Percentiles rank a stretch among this genome's conserved stretches.
Conservation (phyloP, 163 green algal species). For the Prototheca cutis region DNA sequence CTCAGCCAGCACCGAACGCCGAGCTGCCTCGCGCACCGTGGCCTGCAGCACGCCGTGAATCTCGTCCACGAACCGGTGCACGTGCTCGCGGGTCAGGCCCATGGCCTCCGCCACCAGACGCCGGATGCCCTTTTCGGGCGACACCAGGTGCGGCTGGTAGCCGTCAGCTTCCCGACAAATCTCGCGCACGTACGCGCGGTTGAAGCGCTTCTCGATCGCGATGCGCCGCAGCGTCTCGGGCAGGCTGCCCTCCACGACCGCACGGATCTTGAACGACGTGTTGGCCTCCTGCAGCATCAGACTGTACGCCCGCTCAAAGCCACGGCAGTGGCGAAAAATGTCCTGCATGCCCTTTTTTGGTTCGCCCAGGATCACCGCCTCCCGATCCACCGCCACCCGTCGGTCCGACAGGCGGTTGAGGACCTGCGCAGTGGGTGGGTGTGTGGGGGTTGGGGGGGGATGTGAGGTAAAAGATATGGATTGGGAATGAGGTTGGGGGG, state of each 20-base stretch:
- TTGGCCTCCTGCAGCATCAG: constrained; percentile 45
- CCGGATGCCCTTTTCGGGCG: constrained; percentile 78
- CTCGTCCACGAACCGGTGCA: constrained; percentile 52
- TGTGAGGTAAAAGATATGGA: too few species aligned
- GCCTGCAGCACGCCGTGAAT: constrained; percentile 60
- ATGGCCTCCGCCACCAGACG: constrained; percentile 70
- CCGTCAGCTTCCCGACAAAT: constrained; percentile 71
- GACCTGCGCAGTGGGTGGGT: constrained; percentile 28
- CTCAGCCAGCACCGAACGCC: constrained; percentile 56
- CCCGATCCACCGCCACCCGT: constrained; percentile 54
- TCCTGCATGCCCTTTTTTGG: constrained; percentile 59
- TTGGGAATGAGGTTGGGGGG: too few species aligned
- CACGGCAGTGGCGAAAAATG: constrained; percentile 74
- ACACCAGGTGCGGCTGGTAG: constrained; percentile 88
- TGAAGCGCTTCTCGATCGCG: constrained; percentile 34
- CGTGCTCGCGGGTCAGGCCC: constrained; percentile 50
- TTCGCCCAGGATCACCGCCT: constrained; percentile 55
- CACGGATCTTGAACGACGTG: constrained; percentile 47
- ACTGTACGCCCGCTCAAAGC: constrained; percentile 73
- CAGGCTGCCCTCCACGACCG: constrained; percentile 25
- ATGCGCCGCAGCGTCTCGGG: constrained; percentile 23
- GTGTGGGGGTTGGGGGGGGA: too few species aligned
- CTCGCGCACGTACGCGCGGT: constrained; percentile 31
- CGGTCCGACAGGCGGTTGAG: constrained; percentile 50
- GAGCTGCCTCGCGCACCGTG: constrained; percentile 57